Evolutionary conservation across 2,329 filamentous ascomycete species (phyloP).

Genomic region (Chalara sp.): DNA sequence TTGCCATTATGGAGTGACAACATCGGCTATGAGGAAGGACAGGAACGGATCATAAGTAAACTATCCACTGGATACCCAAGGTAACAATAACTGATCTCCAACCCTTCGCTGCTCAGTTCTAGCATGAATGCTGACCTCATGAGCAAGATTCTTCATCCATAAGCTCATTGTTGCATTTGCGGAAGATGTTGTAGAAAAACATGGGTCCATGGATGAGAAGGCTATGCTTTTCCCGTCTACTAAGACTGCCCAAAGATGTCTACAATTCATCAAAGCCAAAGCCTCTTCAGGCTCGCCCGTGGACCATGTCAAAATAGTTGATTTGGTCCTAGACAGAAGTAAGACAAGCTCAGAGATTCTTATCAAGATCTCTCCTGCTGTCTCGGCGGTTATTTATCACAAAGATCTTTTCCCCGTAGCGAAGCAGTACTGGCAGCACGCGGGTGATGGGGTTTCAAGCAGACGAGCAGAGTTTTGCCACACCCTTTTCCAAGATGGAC

Average conservation of each 20-base stretch:
- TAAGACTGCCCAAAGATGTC: conserved; percentile 63
- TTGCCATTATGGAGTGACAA: conserved; percentile 90
- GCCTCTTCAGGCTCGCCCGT: conserved; percentile 38
- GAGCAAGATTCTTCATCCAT: conserved; percentile 79
- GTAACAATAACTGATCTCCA: conserved; percentile 31
- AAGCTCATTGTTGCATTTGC: conserved; percentile 71
- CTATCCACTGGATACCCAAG: conserved; percentile 90
- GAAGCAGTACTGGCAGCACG: conserved; percentile 98
- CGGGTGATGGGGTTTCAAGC: conserved; percentile 87
- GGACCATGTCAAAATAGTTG: conserved; percentile 46
- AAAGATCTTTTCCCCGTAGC: conserved; percentile 61
- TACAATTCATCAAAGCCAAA: conserved; percentile 62
- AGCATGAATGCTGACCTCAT: conserved; percentile 15
- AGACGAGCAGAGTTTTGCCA: conserved; percentile 87
- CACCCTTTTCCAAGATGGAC: conserved; percentile 61
- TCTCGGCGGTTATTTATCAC: conserved; percentile 68
- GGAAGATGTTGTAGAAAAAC: conserved; percentile 54
- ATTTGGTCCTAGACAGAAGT: conserved; percentile 55
- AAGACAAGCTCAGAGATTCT: conserved; percentile 45
- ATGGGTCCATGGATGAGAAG: conserved; percentile 55
- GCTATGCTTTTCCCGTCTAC: conserved; percentile 80
- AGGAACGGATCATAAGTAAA: conserved; percentile 75
- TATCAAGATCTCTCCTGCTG: conserved; percentile 47
- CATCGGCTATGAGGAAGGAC: conserved; percentile 88
- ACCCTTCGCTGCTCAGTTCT: neutral